Conservation (phyloP, 129 eudicot species). For the Flaveria trinervia region DNA sequence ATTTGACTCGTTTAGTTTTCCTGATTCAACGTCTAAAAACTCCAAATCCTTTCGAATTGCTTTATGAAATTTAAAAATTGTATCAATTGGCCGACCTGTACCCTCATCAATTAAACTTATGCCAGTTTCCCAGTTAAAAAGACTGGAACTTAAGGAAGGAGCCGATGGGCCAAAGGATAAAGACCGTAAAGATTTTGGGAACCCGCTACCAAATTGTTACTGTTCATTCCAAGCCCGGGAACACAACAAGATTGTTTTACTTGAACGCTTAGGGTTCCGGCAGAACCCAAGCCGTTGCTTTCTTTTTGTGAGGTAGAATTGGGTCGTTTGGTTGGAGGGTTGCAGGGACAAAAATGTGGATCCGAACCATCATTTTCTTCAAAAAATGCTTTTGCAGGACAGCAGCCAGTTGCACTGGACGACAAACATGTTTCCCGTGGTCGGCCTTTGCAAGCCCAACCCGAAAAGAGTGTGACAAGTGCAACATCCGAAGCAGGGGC, state of each 20-base stretch:
- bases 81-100: conserved; percentile 83
- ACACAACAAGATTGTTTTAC: conserved; percentile 85
- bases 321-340: conserved; percentile 49
- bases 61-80: conserved; percentile 91
- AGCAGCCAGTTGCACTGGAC: conserved; percentile 67
- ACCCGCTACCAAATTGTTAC: conserved; percentile 53
- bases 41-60: conserved; percentile 96
- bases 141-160: conserved; percentile 85
- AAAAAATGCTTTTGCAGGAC: conserved; percentile 58
- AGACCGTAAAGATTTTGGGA: conserved; percentile 84
- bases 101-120: conserved; percentile 59
- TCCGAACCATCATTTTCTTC: conserved; percentile 37
- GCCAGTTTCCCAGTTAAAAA: conserved; percentile 96
- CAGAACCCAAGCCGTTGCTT: conserved; percentile 33
- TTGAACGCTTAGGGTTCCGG: conserved; percentile 37
- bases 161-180: conserved; percentile 82
- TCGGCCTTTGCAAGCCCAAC: conserved; percentile 99
- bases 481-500: conserved; percentile 90
- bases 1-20: conserved; percentile 65
- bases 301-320: conserved; percentile 41
- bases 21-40: conserved; percentile 89
- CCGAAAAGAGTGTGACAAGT: conserved; percentile 92
- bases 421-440: conserved; percentile 69
- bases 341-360: conserved; percentile 44
- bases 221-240: conserved; percentile 89